Percentiles rank a stretch among this genome's conserved stretches.
Conservation (phyloP, 192 early-diverging fungal genomes). For the Coemansia erecta region DNA sequence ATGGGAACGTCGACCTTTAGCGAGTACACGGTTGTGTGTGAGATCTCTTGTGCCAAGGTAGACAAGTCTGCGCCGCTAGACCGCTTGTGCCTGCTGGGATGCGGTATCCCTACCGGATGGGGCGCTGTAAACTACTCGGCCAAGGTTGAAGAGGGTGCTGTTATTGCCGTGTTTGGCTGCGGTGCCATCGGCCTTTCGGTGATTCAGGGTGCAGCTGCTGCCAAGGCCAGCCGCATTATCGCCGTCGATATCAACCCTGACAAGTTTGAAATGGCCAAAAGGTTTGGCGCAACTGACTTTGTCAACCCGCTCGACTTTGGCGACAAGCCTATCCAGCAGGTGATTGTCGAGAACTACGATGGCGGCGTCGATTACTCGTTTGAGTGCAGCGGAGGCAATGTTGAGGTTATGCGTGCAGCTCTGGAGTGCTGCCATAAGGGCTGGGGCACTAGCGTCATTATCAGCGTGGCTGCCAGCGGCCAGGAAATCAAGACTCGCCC, state of each 20-base stretch:
- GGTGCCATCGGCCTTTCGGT: constrained; percentile 92
- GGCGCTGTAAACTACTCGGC: constrained; percentile 94
- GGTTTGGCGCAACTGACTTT: constrained; percentile 87
- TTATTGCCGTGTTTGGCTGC: constrained; percentile 90
- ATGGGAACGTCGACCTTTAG: constrained; percentile 95
- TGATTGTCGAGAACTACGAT: constrained; percentile 87
- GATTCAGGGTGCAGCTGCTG: constrained; percentile 76
- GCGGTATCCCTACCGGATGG: constrained; percentile 95
- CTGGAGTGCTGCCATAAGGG: constrained; percentile 90
- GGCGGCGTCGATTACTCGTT: constrained; percentile 97
- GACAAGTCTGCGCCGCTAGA: constrained; percentile 74
- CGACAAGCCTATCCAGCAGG: constrained; percentile 73
- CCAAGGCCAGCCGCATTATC: constrained; percentile 73
- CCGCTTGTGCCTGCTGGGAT: constrained; percentile 89
- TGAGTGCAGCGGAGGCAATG: constrained; percentile 90
- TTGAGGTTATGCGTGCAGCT: constrained; percentile 90
- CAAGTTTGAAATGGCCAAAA: constrained; percentile 77
- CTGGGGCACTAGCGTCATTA: constrained; percentile 88
- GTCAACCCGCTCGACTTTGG: constrained; percentile 82
- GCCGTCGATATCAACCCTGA: constrained; percentile 85
- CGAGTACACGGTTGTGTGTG: constrained; percentile 91
- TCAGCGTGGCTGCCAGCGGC: constrained; percentile 89
- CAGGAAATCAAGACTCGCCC: constrained; percentile 92
- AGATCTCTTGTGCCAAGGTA: constrained; percentile 91
- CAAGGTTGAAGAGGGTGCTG: constrained; percentile 75